Conservation (phyloP, 192 early-diverging fungal species). For the Kappamyces sp. region DNA sequence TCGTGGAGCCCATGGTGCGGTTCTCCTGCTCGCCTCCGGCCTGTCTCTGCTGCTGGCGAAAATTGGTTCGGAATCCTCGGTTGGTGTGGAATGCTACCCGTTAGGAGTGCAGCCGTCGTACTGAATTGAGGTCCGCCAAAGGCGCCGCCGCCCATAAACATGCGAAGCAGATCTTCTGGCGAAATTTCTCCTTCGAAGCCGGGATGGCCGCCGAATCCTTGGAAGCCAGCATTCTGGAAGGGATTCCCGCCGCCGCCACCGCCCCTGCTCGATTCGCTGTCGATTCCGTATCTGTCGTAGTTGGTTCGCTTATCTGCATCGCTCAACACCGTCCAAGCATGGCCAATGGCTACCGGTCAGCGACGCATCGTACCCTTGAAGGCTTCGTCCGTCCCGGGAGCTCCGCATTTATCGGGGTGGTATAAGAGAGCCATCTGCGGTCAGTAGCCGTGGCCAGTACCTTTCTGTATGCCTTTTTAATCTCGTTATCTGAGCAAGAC, state of each 20-base stretch:
- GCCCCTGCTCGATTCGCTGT: constrained; percentile 47
- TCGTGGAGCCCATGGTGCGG: constrained; percentile 15
- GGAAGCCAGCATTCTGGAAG: constrained; percentile 31
- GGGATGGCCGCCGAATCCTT: constrained; percentile 23
- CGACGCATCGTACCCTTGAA: constrained; percentile 46
- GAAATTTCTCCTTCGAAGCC: constrained; percentile 67
- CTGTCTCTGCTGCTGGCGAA: constrained; percentile 34
- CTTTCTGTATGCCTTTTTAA: constrained; percentile 94
- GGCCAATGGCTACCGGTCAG: constrained; percentile 64
- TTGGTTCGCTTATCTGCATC: constrained; percentile 77
- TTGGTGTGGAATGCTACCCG: constrained; percentile 30
- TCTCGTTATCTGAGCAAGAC: constrained; percentile 68
- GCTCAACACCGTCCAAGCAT: constrained; percentile 84
- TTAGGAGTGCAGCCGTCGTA: too few relatives aligned
- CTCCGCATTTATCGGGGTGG: constrained; percentile 94
- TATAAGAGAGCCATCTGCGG: constrained; percentile 44
- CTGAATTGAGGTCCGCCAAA: constrained; percentile 21
- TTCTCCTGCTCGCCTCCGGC: constrained; percentile 34
- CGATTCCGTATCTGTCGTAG: constrained; percentile 82
- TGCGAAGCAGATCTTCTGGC: constrained; percentile 93
- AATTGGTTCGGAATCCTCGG: constrained; percentile 54
- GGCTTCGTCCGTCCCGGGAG: constrained; percentile 92
- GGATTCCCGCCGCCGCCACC: constrained; percentile 33
- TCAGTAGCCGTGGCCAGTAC: constrained; percentile 30
- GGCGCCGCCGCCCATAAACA: constrained; percentile 73